A percentile compares a stretch with the other conserved stretches of the same genome.
Evolutionary conservation across 139 green algal species (phyloP).

Genomic region (Tetraselmis striata): DNA sequence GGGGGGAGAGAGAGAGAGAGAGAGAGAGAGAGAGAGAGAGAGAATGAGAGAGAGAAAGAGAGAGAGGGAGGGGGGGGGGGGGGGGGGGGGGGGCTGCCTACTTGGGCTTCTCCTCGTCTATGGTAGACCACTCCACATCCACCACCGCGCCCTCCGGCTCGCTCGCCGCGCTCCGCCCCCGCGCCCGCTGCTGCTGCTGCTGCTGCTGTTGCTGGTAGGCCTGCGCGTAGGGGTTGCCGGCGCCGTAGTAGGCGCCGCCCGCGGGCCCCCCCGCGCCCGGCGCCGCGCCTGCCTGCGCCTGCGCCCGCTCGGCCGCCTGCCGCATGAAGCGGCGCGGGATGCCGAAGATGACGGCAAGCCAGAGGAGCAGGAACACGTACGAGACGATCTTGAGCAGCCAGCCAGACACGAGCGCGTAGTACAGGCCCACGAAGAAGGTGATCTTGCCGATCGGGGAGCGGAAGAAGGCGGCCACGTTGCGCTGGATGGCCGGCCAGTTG

Average conservation of each 20-base stretch:
- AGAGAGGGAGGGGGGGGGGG: too few species aligned
- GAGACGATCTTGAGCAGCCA: background rate
- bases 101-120: background rate
- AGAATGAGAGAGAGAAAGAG: too few species aligned
- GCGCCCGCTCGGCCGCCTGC: background rate
- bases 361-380: background rate
- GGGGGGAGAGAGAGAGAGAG: too few species aligned
- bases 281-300: background rate
- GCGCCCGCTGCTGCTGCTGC: background rate
- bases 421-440: background rate
- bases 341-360: background rate
- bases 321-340: background rate
- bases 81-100: too few species aligned
- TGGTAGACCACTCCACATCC: background rate
- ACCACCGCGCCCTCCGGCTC: background rate
- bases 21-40: too few species aligned
- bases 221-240: background rate
- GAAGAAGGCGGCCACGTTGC: background rate
- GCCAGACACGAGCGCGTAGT: background rate
- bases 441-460: background rate
- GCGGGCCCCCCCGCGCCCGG: too few species aligned
- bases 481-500: background rate
- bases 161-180: background rate
- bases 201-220: background rate
- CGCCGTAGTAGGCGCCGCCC: background rate